Evolutionary conservation across 441 rosid genomes (phyloP), one percentile per base, ranked within the genome.

Genomic region (Pelargonium fulgidum): DNA sequence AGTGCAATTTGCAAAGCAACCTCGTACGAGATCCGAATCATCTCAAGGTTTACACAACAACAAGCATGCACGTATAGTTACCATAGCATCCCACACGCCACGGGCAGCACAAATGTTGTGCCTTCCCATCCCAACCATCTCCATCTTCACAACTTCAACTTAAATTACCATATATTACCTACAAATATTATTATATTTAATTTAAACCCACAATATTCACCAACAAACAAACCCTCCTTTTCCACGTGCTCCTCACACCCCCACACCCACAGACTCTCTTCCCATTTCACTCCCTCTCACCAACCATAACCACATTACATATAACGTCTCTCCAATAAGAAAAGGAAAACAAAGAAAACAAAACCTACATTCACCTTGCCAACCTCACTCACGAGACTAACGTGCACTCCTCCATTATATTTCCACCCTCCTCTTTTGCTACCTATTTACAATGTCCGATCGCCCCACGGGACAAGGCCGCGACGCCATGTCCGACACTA

Each of bases 91-190:
- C 89, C 89, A 84, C 85, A 87, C 93, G 98, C 86, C 77, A 87
- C 80, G 95, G 85, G 82, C 83, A 86, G 85, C 96, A 88, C 95
- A 84, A 85, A 81, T 88, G 82, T 88, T 86, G 93, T 89, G 91
- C 85, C 86, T 81, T 29, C 33, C 33, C 33, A 29, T 29, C 33
- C 3, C 33, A 29, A 29, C 33, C 33, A 29, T 29, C 33, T 29
- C 4, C 33, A 29, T 22, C 24, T 22, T 22, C 24, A 22, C 24
- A 22, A 22, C 24, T 22, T 22, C 24, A 22, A 22, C 24, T 22
- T 22, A 0, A 22, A 22, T 22, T 22, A 22, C 24, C 24, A 22
- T 22, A 22, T 22, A 22, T 29, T 29, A 29, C 33, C 33, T 29
- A 29, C 33, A 29, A 29, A 29, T 22, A 22, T 22, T 22, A 22